These are phyloP conservation scores for Polyporus arcularius DNA, from an alignment of 768 basidiomycete genomes.

Conservation along the genomic window DNA sequence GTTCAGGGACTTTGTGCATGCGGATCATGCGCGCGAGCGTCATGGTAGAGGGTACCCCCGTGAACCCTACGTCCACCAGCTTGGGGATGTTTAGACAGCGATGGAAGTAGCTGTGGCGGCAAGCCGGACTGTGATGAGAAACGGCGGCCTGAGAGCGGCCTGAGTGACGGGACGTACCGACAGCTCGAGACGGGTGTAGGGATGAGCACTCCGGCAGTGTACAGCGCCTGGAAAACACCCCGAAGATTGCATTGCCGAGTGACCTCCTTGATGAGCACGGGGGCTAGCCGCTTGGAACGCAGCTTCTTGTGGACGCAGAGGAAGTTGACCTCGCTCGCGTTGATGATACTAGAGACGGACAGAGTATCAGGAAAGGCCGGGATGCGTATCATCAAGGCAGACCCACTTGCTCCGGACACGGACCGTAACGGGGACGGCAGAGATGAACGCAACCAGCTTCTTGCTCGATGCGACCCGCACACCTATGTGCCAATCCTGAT, in stretches of 20 bases:
- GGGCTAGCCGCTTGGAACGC: constrained; percentile 91
- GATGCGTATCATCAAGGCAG: background rate
- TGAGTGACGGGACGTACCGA: constrained; percentile 47
- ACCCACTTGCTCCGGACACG: constrained; percentile 84
- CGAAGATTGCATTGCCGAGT: constrained; percentile 89
- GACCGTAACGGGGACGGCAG: constrained; percentile 84
- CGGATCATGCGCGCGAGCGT: constrained; percentile 92
- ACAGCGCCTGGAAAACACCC: constrained; percentile 95
- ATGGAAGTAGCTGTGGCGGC: constrained; percentile 76
- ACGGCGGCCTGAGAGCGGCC: background rate
- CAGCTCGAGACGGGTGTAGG: constrained; percentile 92
- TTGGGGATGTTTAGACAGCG: constrained; percentile 91
- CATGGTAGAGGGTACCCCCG: constrained; percentile 81
- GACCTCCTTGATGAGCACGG: constrained; percentile 96
- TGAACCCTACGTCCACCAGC: constrained; percentile 87
- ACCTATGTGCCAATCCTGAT: constrained; percentile 94
- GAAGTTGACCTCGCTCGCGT: constrained; percentile 91
- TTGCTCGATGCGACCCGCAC: constrained; percentile 89
- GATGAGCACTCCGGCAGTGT: constrained; percentile 90
- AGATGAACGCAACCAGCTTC: constrained; percentile 96
- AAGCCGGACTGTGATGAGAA: constrained; percentile 9
- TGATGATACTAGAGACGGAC: constrained; percentile 53
- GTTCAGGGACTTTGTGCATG: constrained; percentile 63
- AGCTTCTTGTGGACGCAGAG: constrained; percentile 98
- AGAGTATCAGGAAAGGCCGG: background rate